Evolutionary conservation across 139 green algal genomes (phyloP).

Genomic region (Chlamydomonas sphaeroides): DNA sequence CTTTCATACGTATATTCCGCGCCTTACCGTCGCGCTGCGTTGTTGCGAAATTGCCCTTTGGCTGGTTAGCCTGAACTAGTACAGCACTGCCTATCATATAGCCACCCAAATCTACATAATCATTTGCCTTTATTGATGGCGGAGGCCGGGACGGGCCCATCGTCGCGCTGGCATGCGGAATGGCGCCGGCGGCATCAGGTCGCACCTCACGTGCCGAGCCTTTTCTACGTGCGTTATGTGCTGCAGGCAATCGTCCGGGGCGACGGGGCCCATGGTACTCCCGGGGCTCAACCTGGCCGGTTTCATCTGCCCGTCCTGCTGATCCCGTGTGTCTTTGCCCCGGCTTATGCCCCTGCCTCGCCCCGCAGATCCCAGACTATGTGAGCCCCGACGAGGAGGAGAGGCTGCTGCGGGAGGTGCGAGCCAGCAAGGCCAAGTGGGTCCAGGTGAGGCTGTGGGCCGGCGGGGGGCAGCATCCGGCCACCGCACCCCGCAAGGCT

Average conservation of each 20-base stretch:
- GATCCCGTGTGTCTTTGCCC: background rate
- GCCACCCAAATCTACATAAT: too few relatives aligned
- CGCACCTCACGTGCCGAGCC: conserved; percentile 12
- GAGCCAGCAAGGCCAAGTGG: conserved; percentile 54
- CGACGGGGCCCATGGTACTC: background rate
- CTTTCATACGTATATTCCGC: too few relatives aligned
- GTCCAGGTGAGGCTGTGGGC: conserved; percentile 52
- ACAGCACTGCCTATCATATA: too few relatives aligned
- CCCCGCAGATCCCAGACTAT: conserved; percentile 64
- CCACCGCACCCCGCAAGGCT: background rate
- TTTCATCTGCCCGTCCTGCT: background rate
- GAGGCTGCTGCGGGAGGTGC: conserved; percentile 32
- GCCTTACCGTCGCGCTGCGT: too few relatives aligned
- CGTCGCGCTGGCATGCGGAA: too few relatives aligned
- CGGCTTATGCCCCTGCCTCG: background rate
- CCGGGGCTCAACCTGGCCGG: too few relatives aligned
- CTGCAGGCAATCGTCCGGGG: background rate
- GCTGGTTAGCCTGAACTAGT: too few relatives aligned
- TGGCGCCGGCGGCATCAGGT: background rate
- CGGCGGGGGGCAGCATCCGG: too few relatives aligned
- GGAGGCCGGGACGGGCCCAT: too few relatives aligned
- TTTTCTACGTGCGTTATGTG: conserved; percentile 20
- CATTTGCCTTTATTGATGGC: too few relatives aligned
- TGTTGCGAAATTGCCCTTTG: too few relatives aligned
- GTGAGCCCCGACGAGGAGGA: conserved; percentile 52